A percentile compares a stretch with the other conserved stretches of the same genome.
Conservation (phyloP, 495 filamentous ascomycete genomes). For the Chaetomidium leptoderma region DNA sequence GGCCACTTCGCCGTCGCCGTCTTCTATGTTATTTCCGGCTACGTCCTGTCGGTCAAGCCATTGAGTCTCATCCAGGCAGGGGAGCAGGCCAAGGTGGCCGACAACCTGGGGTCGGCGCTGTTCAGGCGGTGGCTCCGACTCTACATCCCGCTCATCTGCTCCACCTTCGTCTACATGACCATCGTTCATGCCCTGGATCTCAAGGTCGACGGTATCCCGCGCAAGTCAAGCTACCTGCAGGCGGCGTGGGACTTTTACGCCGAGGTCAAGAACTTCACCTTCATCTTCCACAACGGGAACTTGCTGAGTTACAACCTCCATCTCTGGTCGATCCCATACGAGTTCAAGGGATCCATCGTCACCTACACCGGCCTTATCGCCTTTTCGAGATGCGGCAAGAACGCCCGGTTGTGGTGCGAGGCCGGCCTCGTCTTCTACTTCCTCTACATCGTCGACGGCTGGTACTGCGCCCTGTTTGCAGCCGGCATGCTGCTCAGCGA, state of each 20-base stretch:
- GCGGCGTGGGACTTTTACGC: conserved; percentile 54
- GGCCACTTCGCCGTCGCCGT: conserved; percentile 52
- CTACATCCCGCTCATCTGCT: conserved; percentile 37
- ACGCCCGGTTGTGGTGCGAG: conserved; percentile 35
- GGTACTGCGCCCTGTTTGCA: conserved; percentile 41
- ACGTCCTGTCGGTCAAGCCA: conserved; percentile 50
- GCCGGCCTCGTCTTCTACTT: conserved; percentile 37
- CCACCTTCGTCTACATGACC: conserved; percentile 50
- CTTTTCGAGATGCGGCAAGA: conserved; percentile 33
- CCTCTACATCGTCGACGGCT: conserved; percentile 47
- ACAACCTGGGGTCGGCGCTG: conserved; percentile 31
- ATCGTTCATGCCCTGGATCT: conserved; percentile 47
- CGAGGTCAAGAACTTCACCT: conserved; percentile 58
- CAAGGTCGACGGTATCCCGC: conserved; percentile 30
- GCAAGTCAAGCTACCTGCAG: conserved; percentile 34
- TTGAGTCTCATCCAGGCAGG: conserved; percentile 46
- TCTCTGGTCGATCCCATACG: conserved; percentile 42
- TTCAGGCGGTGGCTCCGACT: conserved; percentile 37
- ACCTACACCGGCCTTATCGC: conserved; percentile 44
- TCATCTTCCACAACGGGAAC: conserved; percentile 45
- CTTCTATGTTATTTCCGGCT: conserved; percentile 49
- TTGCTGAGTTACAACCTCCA: conserved; percentile 40
- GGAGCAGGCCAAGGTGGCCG: conserved; percentile 37
- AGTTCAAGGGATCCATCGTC: conserved; percentile 45
- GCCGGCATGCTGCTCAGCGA: conserved; percentile 48